These are phyloP conservation scores for Chrysochromulina tobinii DNA, from an alignment of 78 protist species.

Conservation along the genomic window DNA sequence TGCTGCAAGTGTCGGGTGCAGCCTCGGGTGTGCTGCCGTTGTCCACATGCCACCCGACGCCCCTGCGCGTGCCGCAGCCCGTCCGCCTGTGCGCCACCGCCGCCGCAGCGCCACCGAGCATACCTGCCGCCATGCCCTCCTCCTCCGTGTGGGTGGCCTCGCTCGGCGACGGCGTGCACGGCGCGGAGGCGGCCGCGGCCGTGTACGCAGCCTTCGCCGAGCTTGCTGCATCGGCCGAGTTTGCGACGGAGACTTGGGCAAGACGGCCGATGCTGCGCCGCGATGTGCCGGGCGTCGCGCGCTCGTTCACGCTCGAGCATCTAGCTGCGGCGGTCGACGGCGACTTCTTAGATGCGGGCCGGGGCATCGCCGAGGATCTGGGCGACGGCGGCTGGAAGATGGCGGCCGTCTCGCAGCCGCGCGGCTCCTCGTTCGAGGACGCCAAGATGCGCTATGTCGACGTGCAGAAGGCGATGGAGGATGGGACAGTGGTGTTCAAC, in stretches of 20 bases:
- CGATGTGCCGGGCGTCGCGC: neutral
- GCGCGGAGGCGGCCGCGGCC: too few species aligned
- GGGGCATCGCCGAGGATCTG: neutral
- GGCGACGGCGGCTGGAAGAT: neutral
- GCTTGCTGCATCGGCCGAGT: neutral
- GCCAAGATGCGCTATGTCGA: neutral
- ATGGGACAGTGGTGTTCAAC: slow-evolving; percentile 7
- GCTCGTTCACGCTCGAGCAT: neutral
- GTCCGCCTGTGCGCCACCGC: too few species aligned
- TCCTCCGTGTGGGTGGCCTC: too few species aligned
- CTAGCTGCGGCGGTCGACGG: neutral
- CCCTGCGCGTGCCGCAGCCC: too few species aligned
- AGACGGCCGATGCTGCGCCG: neutral
- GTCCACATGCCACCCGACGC: too few species aligned
- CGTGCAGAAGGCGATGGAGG: neutral
- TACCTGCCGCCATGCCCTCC: too few species aligned
- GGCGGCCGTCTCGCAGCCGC: slow-evolving; percentile 16
- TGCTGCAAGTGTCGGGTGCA: too few species aligned
- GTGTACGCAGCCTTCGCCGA: too few species aligned
- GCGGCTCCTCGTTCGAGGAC: neutral
- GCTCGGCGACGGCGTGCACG: too few species aligned
- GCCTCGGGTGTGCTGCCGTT: too few species aligned
- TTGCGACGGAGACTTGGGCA: neutral
- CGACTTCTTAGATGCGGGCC: slow-evolving; percentile 3
- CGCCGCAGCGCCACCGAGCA: too few species aligned